Base-by-base conservation (phyloP, 495 filamentous ascomycete genomes). In the Lophiotrema nucula region DNA sequence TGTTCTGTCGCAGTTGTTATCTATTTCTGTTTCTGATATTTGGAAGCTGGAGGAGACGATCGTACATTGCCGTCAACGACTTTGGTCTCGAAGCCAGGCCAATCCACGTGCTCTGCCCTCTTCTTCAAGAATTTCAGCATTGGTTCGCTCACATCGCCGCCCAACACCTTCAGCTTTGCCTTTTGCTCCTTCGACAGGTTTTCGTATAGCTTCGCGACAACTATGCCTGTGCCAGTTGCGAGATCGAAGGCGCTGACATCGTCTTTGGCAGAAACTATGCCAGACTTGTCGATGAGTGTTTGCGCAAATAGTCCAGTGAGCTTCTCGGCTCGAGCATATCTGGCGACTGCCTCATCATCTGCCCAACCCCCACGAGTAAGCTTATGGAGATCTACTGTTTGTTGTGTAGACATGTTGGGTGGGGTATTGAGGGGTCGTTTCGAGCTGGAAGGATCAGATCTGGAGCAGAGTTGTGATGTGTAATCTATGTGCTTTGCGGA, bases 171-270 rank as follows among this genome's bases (percentile, higher is more conserved):
- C 21, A 50, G n/a, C 15, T 1, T 13, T 12, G 16, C 18, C 58
- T 50, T 54, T 19, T 55, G 49, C 6, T 48, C 22, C 22, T 28
- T 41, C 21, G 31, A 28, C 35, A 60, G 15, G 13, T 16, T 23
- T 1, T 31, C 27, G 23, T 60, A 54, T 11, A 60, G 22, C 4
- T 23, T 45, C 2, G 43, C 27, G 3, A 24, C 45, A 1, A 55
- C 43, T 0, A 50, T 50, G 15, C 58, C 58, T 4, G 49, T 60
- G 6, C 58, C 58, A n/a, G 19, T 16, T 16, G 58, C 49, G n/a
- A 60, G 21, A 44, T 60, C 58, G 5, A 60, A 24, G n/a, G 38
- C 44, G 15, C n/a, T 19, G 10, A 41, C 18, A 11, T 58, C 55
- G 2, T 18, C 45, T 6, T 33, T 25, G 8, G 8, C 8, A 8